These are phyloP conservation scores for sunflower (Helianthus annuus) DNA, from an alignment of 129 eudicot species.

Conservation along the genomic window DNA sequence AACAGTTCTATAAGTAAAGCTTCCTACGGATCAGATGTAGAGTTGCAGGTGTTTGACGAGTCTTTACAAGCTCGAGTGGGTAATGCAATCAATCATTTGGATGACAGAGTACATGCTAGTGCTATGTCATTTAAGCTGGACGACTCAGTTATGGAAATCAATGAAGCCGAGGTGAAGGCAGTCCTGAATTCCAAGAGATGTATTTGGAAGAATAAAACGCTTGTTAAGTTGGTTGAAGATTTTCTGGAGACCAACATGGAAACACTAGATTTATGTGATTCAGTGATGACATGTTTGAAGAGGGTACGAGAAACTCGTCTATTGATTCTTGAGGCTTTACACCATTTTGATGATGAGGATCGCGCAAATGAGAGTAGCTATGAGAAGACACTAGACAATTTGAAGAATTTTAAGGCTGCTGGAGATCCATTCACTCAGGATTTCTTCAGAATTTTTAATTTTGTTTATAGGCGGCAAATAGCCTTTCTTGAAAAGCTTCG, in stretches of 20 bases:
- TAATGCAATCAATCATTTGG: background rate
- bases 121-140: background rate
- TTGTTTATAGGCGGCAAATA: conserved; percentile 48
- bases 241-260: conserved; percentile 31
- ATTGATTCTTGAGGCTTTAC: conserved; percentile 46
- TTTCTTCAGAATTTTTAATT: conserved; percentile 49
- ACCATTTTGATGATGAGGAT: conserved; percentile 52
- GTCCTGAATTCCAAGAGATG: background rate
- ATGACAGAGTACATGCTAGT: background rate
- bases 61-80: background rate
- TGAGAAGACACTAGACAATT: conserved; percentile 42
- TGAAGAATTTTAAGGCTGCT: conserved; percentile 49
- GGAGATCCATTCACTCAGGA: conserved; percentile 66
- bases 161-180: background rate
- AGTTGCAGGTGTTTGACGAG: background rate
- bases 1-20: background rate
- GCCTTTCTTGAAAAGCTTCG: conserved; percentile 54
- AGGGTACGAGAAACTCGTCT: conserved; percentile 49
- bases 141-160: background rate
- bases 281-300: conserved; percentile 49
- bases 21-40: background rate
- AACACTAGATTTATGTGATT: conserved; percentile 56
- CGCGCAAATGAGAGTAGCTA: conserved; percentile 30
- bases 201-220: background rate
- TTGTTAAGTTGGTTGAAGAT: background rate